Evolutionary conservation across 805 yeast species (phyloP).

Genomic region (Candida cerambycidarum): DNA sequence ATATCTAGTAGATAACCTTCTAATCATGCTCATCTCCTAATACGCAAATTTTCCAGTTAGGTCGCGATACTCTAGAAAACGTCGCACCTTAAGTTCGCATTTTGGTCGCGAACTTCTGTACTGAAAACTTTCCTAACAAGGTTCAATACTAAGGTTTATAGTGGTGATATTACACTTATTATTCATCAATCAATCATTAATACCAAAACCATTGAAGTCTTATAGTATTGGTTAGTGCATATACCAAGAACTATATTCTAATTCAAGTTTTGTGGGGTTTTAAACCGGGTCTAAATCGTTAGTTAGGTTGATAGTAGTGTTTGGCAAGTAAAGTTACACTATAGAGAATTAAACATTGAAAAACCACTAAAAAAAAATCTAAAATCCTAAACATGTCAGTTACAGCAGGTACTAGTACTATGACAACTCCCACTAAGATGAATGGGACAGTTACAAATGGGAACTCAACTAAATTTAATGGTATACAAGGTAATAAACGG

Average conservation of each 20-base stretch:
- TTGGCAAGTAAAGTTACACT: background rate
- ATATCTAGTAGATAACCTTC: background rate
- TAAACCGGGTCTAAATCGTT: background rate
- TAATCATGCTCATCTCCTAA: slow-evolving; percentile 3
- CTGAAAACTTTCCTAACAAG: slow-evolving; percentile 4
- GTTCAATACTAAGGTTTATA: background rate
- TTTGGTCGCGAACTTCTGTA: background rate
- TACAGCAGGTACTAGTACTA: slow-evolving; percentile 1
- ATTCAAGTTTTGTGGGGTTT: background rate
- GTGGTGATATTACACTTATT: background rate
- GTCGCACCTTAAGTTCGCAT: too few relatives aligned
- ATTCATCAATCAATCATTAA: slow-evolving; percentile 1
- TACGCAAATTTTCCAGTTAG: background rate
- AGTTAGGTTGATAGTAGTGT: background rate
- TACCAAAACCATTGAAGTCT: background rate
- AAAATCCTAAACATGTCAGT: slow-evolving; percentile 1
- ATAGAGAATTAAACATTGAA: too few relatives aligned
- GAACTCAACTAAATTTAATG: background rate
- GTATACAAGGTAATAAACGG: slow-evolving; percentile 20
- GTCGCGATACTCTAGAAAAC: background rate
- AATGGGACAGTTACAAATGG: slow-evolving; percentile 7
- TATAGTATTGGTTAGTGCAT: background rate
- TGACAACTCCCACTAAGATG: slow-evolving; percentile 2
- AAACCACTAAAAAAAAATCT: background rate
- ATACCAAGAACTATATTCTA: background rate